Base-by-base conservation (phyloP, 495 filamentous ascomycete genomes). In the Daldinia grandis region DNA sequence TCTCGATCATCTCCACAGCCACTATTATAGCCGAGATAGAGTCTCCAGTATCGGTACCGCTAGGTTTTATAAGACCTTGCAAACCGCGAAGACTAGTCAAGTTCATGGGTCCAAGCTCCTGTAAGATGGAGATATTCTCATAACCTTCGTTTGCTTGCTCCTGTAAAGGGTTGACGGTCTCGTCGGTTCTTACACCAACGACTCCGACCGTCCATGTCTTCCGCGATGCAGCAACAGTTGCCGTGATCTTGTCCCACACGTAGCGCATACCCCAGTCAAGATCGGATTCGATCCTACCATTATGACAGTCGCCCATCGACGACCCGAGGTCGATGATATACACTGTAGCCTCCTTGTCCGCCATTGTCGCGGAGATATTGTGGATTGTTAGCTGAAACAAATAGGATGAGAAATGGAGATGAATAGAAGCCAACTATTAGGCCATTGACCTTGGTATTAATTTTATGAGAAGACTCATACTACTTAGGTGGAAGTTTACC, bases 221-320 rank as follows among this genome's bases (percentile, higher is more conserved):
- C 53, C 95, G 89, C 30, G 88, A 91, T 25, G 91, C 92, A 14
- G 90, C 85, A 63, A 99, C 89, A 9, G 92, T 97, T 21, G 86
- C 88, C 0, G 92, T 92, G 72, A 98, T 96, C 73, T 90, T 93
- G 78, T 98, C 95, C 95, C 95, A 99, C 54, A 99, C 88, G 84
- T 97, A 99, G 61, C 87, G 87, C 91, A 98, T 90, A 19, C 89
- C 86, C 85, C 88, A 98, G 61, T 97, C 92, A 4, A 98, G 87
- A 79, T 98, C 92, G 15, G 92, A 90, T 74, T 94, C 85, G 6
- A 78, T 73, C 55, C 96, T 88, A n/a, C 89, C 93, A 83, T 90
- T 83, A 67, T 87, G 86, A 66, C 84, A 87, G 74, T 92, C 83
- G 50, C 87, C 90, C 92, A 97, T 98, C 19, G 95, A 92, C 68